A percentile compares a stretch with the other conserved stretches of the same genome.
Evolutionary conservation across 2,329 filamentous ascomycete genomes (phyloP).

Genomic region (Escovopsis weberi): DNA sequence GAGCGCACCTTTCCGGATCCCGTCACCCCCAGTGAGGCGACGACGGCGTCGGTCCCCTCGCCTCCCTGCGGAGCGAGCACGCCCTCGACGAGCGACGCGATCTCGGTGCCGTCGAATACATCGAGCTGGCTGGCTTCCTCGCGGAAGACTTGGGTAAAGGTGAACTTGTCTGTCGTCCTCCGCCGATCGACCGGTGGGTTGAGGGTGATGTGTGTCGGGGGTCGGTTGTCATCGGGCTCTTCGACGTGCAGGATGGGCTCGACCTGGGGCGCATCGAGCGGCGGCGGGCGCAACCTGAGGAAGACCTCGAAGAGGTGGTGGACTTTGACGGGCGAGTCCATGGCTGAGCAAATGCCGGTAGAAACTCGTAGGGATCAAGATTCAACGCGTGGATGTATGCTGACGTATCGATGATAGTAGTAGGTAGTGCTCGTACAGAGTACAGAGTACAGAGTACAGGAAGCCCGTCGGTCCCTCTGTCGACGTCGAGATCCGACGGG

Average conservation of each 20-base stretch:
- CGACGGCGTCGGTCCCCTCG: slow-evolving; percentile 73
- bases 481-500: neutral
- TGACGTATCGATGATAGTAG: slow-evolving; percentile 2
- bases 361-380: neutral
- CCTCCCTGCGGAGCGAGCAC: slow-evolving; percentile 59
- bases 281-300: slow-evolving; percentile 64
- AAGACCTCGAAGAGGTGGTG: slow-evolving; percentile 77
- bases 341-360: neutral
- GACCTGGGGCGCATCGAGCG: slow-evolving; percentile 23
- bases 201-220: slow-evolving; percentile 56
- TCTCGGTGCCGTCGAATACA: slow-evolving; percentile 66
- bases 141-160: slow-evolving; percentile 86
- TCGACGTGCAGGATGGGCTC: slow-evolving; percentile 76
- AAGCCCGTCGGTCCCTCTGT: too few relatives aligned
- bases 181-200: slow-evolving; percentile 77
- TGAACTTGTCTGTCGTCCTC: slow-evolving; percentile 82
- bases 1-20: slow-evolving; percentile 76
- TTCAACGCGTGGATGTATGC: slow-evolving; percentile 1
- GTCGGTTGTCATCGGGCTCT: slow-evolving; percentile 26
- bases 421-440: too few relatives aligned
- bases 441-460: too few relatives aligned
- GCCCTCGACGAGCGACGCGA: slow-evolving; percentile 63
- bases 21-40: slow-evolving; percentile 87
- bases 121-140: slow-evolving; percentile 75
- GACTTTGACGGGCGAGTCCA: slow-evolving; percentile 16